Evolutionary conservation across 768 basidiomycete genomes (phyloP).

Genomic region (Russula ochroleuca): DNA sequence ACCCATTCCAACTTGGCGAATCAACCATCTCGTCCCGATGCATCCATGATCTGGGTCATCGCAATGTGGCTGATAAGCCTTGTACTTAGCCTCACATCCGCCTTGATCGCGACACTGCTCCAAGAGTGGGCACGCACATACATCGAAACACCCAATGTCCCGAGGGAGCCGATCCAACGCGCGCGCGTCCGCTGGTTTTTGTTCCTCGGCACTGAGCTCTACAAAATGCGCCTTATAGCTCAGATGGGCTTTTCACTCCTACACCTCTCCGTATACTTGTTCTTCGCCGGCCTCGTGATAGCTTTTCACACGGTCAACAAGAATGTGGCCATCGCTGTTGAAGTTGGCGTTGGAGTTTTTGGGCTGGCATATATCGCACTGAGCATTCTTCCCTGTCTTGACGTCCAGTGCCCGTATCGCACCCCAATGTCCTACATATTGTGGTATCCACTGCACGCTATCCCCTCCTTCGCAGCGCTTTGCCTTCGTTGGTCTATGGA

Average conservation of each 20-base stretch:
- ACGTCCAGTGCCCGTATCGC: not conserved
- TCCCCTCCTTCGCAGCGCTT: not conserved
- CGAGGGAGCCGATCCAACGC: not conserved
- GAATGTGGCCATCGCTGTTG: not conserved
- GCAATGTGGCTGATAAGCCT: not conserved
- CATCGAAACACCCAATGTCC: not conserved
- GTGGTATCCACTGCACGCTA: not conserved
- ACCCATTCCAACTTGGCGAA: not conserved
- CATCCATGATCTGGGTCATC: not conserved
- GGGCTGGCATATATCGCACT: not conserved
- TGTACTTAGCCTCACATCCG: not conserved
- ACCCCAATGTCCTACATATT: not conserved
- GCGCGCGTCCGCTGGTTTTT: not conserved
- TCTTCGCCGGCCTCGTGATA: not conserved
- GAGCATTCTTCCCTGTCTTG: not conserved
- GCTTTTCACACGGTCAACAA: not conserved
- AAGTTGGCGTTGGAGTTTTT: not conserved
- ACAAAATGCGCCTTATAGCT: not conserved
- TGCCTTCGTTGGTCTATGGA: not conserved
- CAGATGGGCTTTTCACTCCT: not conserved
- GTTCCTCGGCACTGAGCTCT: not conserved
- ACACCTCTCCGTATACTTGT: not conserved
- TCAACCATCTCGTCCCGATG: not conserved
- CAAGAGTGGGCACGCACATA: not conserved
- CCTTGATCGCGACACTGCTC: not conserved